Evolutionary conservation across 208 protist genomes (phyloP).

Genomic region (Crithidia expoeki): DNA sequence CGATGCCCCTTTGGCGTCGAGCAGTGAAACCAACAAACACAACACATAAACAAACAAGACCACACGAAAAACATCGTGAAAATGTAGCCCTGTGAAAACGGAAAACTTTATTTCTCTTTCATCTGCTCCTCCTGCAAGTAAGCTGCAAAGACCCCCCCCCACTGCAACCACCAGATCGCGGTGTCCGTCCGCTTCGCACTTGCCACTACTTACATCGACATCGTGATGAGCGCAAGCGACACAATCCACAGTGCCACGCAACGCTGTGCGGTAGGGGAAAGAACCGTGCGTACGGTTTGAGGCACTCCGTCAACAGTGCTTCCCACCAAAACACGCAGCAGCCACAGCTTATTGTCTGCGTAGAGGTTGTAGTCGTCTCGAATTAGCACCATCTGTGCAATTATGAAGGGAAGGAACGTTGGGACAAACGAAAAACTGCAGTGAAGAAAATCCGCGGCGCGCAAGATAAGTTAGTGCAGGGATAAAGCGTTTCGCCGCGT

Average conservation of each 20-base stretch:
- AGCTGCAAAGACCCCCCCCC: slow-evolving; percentile 2
- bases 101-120: slow-evolving; percentile 4
- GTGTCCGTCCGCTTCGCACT: slow-evolving; percentile 13
- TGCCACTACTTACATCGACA: slow-evolving; percentile 2
- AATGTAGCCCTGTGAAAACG: too few species aligned
- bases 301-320: neutral
- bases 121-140: neutral
- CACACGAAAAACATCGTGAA: neutral
- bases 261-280: neutral
- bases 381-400: slow-evolving; percentile 12
- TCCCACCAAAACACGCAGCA: neutral
- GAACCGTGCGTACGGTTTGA: neutral
- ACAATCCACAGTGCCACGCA: slow-evolving; percentile 16
- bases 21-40: too few species aligned
- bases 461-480: neutral
- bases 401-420: slow-evolving; percentile 3
- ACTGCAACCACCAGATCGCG: slow-evolving; percentile 10
- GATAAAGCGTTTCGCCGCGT: neutral
- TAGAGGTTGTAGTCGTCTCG: slow-evolving; percentile 1
- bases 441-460: neutral
- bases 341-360: neutral
- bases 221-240: slow-evolving; percentile 8
- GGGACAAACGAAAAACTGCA: slow-evolving; percentile 10
- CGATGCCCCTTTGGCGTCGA: too few species aligned
- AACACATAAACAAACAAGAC: neutral